Evolutionary conservation across 345 rosid species (phyloP).

Genomic region (Populus euphratica): DNA sequence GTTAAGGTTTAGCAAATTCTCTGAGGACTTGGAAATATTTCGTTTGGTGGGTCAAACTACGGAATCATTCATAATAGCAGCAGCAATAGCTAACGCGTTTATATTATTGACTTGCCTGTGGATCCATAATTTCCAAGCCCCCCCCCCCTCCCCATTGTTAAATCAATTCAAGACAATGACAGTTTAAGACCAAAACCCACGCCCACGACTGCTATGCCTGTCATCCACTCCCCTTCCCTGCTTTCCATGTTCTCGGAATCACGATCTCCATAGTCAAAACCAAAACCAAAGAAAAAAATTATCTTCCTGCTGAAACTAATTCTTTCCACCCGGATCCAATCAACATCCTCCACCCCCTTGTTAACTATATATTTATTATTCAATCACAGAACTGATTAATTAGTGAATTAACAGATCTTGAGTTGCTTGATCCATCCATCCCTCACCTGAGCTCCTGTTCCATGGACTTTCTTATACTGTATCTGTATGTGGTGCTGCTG

Average conservation of each 20-base stretch:
- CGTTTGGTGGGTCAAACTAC: too few relatives aligned
- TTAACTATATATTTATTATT: too few relatives aligned
- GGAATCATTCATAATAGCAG: too few relatives aligned
- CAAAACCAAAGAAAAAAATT: neutral
- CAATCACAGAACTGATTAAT: neutral
- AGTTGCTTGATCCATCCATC: neutral
- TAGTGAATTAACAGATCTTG: neutral
- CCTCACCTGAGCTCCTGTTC: neutral
- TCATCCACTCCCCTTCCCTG: neutral
- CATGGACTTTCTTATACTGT: neutral
- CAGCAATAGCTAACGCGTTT: neutral
- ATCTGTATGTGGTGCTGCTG: neutral
- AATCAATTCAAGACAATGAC: too few relatives aligned
- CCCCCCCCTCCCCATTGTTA: neutral
- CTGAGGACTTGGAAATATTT: too few relatives aligned
- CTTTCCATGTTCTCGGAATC: neutral
- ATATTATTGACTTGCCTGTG: neutral
- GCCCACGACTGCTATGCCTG: too few relatives aligned
- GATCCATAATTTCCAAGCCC: neutral
- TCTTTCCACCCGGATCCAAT: neutral
- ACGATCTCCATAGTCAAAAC: neutral
- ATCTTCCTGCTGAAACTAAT: neutral
- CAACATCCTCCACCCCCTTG: neutral
- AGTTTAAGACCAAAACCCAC: too few relatives aligned
- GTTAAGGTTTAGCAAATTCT: too few relatives aligned